Evolutionary conservation across 345 rosid species (phyloP), one percentile per base, ranked within the genome.

Genomic region (Hibiscus mutabilis): DNA sequence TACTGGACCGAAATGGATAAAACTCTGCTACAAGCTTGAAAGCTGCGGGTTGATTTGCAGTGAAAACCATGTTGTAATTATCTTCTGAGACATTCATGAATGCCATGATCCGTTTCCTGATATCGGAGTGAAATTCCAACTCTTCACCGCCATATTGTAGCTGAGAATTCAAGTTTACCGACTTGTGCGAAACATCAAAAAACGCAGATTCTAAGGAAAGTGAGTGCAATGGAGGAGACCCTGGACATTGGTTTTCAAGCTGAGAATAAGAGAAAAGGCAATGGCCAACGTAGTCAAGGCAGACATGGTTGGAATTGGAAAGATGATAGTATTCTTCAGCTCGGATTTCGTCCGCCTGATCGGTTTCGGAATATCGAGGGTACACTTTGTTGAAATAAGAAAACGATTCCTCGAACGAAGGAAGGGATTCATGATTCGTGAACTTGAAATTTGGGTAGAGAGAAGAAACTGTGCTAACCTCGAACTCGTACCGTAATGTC

Each of bases 361-460:
- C 81, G 0, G 93, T 90, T 33, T 77, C 79, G 16, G 75, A 60
- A 74, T 82, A 95, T 35, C 63, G 84, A 3, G 96, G 96, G 59
- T 82, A 92, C 24, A 79, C 71, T 66, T 71, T 70, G 47, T 62
- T 74, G 76, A 92, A 87, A 46, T 73, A 75, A 64, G 83, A 77
- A 75, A 82, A 79, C 2, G 97, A 83, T 70, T 88, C 87, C 0
- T 76, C 78, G 16, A 89, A 77, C 2, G 88, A 75, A 70, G 96
- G 97, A 21, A 95, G 86, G 68, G 97, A 95, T 66, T 95, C 97
- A 53, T 84, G 99, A 79, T 90, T 84, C 3, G 93, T 95, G 86
- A 90, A 95, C 4, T 77, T 73, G 40, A 67, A 42, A 69, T 82
- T 73, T 71, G 77, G 83, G 56, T 71, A 66, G n/a, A 87, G 79